A percentile compares a stretch with the other conserved stretches of the same genome.
Conservation (phyloP, 2,329 filamentous ascomycete genomes). For the Fusarium nelsonii region DNA sequence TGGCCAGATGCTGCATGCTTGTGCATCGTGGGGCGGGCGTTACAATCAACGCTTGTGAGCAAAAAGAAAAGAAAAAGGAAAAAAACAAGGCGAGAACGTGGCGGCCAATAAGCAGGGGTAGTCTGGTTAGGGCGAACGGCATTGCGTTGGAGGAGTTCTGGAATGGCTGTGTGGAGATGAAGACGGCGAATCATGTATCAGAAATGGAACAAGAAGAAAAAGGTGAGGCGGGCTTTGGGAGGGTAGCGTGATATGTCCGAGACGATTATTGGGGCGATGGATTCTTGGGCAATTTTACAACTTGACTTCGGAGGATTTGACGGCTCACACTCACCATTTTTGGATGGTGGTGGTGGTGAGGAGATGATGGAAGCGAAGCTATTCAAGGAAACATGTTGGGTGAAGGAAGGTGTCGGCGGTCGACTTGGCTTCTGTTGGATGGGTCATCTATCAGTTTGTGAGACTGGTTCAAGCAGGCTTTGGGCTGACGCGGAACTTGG, state of each 20-base stretch:
- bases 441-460: not conserved
- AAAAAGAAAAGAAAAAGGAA: conserved; percentile 5
- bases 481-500: conserved; percentile 6
- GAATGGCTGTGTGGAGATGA: conserved; percentile 35
- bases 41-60: conserved; percentile 27
- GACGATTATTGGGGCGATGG: conserved; percentile 46
- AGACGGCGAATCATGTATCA: conserved; percentile 21
- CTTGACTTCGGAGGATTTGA: not conserved
- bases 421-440: not conserved
- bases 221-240: conserved; percentile 40
- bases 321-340: conserved; percentile 6
- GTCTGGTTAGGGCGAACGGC: conserved; percentile 46
- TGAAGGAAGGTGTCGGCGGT: not conserved
- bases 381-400: conserved; percentile 23
- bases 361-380: conserved; percentile 17
- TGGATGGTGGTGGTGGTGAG: not conserved
- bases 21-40: conserved; percentile 31
- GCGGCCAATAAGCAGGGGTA: conserved; percentile 40
- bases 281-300: conserved; percentile 19
- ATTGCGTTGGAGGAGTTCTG: conserved; percentile 37
- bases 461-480: not conserved
- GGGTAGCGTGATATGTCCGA: conserved; percentile 36
- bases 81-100: conserved; percentile 42
- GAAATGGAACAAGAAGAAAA: not conserved
- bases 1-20: conserved; percentile 10